Conservation (phyloP, 139 green algal genomes). For the Auxenochlorella pyrenoidosa region DNA sequence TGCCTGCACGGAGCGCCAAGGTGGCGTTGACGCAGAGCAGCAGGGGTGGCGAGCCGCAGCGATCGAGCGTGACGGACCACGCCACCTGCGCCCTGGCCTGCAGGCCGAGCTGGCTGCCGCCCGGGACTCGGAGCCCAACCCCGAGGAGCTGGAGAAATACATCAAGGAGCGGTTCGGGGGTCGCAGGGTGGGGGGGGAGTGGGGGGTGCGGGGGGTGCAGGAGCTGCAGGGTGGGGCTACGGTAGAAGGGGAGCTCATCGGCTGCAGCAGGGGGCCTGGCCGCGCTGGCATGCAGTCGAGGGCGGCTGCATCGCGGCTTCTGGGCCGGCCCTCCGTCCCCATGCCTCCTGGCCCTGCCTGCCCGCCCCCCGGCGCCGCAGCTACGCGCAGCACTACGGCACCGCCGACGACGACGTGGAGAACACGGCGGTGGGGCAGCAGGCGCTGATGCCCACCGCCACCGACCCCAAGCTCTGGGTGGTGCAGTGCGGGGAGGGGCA, state of each 20-base stretch:
- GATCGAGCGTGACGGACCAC: too few species aligned
- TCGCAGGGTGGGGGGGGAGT: not conserved
- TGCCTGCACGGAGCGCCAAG: too few species aligned
- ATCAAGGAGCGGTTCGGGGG: conserved; percentile 82
- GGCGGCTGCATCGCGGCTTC: too few species aligned
- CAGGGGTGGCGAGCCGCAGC: too few species aligned
- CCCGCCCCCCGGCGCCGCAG: not conserved
- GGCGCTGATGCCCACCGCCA: conserved; percentile 85
- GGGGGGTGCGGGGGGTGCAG: too few species aligned
- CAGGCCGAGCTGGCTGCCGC: conserved; percentile 34
- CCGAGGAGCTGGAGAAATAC: conserved; percentile 86
- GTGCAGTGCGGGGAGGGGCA: conserved; percentile 75
- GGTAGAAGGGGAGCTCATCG: too few species aligned
- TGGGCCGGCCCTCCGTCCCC: too few species aligned
- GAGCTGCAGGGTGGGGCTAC: too few species aligned
- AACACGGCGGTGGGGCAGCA: conserved; percentile 86
- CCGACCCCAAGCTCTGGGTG: conserved; percentile 97
- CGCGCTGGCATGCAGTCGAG: too few species aligned
- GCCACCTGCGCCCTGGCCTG: too few species aligned
- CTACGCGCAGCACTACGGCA: not conserved
- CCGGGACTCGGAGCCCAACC: conserved; percentile 72
- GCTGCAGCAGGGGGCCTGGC: too few species aligned
- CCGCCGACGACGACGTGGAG: conserved; percentile 51
- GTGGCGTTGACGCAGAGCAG: too few species aligned
- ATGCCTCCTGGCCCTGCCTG: not conserved